Evolutionary conservation across 2,329 filamentous ascomycete genomes (phyloP), one percentile per base, ranked within the genome.

Genomic region (Byssothecium circinans): DNA sequence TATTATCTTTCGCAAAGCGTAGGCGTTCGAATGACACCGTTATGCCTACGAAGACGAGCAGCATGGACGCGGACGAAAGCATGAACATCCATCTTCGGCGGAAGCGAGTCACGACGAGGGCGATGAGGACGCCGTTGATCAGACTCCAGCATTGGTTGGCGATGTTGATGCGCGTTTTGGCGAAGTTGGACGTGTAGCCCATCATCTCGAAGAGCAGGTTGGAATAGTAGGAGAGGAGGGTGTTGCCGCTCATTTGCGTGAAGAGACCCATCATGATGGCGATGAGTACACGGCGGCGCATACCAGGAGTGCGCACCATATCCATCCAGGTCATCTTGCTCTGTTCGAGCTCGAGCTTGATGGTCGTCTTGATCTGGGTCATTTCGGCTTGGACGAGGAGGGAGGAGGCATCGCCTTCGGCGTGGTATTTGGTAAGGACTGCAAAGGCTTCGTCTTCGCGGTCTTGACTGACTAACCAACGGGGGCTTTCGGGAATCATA

Each of bases 321-420:
- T 81, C 79, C 49, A 67, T 51, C 81, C 81, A 85, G 5, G 76
- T 77, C 49, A 73, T 68, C 48, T 78, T 78, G 2, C 79, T 77
- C 37, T 75, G 67, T 50, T 84, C 79, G 44, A 78, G 68, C 59
- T 84, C 81, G 1, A 81, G 57, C 23, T 75, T 74, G 57, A 84
- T 78, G 0, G 82, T 81, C 3, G 77, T 74, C 41, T 78, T 72
- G 54, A 86, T 86, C 62, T 86, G 81, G 0, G 76, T 76, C 58
- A 84, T 79, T 58, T 86, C 83, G 8, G 80, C 81, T 42, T 76
- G 74, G 20, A 84, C 65, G 7, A 70, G 56, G 6, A 59, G 38
- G 3, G 64, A 67, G 40, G 49, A 64, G 1, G 56, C 55, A 45
- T 78, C 69, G 5, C 75, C 75, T 49, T 74, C 70, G 8, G 69